Base-by-base conservation (phyloP, 2,329 filamentous ascomycete species). In the Botrytis fragariae region DNA sequence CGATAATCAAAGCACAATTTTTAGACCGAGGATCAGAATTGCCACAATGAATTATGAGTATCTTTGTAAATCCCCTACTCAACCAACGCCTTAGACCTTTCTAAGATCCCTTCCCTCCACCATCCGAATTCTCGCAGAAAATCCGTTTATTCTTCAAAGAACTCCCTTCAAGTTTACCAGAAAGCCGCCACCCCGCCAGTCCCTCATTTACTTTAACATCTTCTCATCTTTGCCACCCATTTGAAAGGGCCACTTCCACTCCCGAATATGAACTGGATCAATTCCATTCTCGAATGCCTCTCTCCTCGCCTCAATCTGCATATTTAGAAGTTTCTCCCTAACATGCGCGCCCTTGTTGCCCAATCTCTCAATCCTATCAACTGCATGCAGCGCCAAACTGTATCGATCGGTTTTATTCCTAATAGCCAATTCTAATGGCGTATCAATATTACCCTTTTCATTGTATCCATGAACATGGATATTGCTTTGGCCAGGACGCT, bases 361-460 rank as follows among this genome's bases (percentile, higher is more conserved):
- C 45, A 94, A 83, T 65, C 32, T 54, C 1, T 83, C 82, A 12
- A 93, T 87, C 75, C 88, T 87, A 78, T 94, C 92, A 74, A 95
- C 91, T 22, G 92, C 92, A 78, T 92, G 89, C 74, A 95, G 93
- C 16, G 92, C 92, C 54, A 95, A 83, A 77, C 90, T 92, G 83
- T 92, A 95, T 42, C 92, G 87, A 83, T 95, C 92, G 0, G 92
- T 92, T 78, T 91, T 86, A 83, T 95, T 95, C 74, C 92, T 87
- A 80, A 94, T 93, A 42, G 92, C 92, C 76, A 95, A 84, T 83
- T 94, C 92, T 32, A 94, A 88, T 1, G 92, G 92, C 0, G 92
- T 94, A 80, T 95, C 91, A 77, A 94, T 94, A 81, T 94, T 95
- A 64, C 92, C 92, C 86, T 95, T 94, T 84, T 95, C 92, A 79